Conservation (phyloP, 2,329 filamentous ascomycete genomes). For the Aspergillus udagawae region DNA sequence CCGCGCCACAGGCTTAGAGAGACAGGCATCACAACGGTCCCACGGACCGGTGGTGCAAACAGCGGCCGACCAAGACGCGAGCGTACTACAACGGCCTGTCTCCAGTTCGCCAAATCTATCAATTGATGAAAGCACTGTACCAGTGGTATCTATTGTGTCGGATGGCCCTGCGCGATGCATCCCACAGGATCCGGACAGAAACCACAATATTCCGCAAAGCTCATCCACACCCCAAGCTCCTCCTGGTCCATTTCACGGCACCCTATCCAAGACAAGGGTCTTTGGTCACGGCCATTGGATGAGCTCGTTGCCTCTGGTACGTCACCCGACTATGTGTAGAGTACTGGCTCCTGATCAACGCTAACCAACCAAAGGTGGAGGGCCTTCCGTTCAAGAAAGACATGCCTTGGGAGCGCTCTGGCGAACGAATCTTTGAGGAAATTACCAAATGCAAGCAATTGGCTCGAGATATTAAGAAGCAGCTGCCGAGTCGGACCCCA, state of each 20-base stretch:
- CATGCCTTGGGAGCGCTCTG: slow-evolving; percentile 3
- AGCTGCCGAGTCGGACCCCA: slow-evolving; percentile 14
- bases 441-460: slow-evolving; percentile 20
- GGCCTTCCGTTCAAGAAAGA: background rate
- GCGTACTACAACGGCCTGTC: background rate
- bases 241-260: slow-evolving; percentile 12
- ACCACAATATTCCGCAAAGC: no score
- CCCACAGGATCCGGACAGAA: no score
- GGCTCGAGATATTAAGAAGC: slow-evolving; percentile 18
- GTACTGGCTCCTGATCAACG: background rate
- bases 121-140: no score
- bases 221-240: background rate
- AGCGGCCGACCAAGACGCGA: background rate
- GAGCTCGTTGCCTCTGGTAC: slow-evolving; percentile 15
- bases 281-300: slow-evolving; percentile 26
- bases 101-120: no score
- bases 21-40: no score
- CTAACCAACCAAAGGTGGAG: slow-evolving; percentile 6
- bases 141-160: no score
- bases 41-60: no score
- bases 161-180: no score
- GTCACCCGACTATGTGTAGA: background rate
- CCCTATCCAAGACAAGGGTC: slow-evolving; percentile 21
- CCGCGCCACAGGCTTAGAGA: background rate
- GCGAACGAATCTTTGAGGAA: slow-evolving; percentile 6